Evolutionary conservation across 2,329 filamentous ascomycete genomes (phyloP).

Genomic region (Phialemoniopsis sp.): DNA sequence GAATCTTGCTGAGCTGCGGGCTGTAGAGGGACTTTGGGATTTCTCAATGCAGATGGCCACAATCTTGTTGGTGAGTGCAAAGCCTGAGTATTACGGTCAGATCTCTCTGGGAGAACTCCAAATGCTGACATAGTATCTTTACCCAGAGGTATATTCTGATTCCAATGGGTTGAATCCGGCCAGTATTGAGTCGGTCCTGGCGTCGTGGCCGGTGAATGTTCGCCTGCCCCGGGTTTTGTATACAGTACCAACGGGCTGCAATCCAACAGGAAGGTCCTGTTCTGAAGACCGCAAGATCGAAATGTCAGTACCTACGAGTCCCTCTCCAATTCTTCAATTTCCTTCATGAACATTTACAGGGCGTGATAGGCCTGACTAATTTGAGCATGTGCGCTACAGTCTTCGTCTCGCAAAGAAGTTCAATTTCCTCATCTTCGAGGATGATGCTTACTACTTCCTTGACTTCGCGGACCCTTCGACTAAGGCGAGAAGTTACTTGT

Average conservation of each 20-base stretch:
- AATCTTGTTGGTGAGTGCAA: no score
- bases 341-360: no score
- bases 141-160: not conserved
- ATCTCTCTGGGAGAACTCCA: no score
- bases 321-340: no score
- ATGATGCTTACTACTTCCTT: constrained; percentile 7
- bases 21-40: not conserved
- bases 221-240: not conserved
- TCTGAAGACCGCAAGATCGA: not conserved
- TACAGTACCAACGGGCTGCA: not conserved
- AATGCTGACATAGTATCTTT: no score
- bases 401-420: not conserved
- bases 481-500: constrained; percentile 8
- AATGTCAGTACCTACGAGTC: not conserved
- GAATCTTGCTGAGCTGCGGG: no score
- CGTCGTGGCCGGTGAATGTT: not conserved
- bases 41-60: not conserved
- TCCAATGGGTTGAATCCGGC: not conserved
- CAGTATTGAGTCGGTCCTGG: not conserved
- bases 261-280: not conserved
- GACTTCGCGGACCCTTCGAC: constrained; percentile 6
- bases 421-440: constrained; percentile 2
- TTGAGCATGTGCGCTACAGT: no score
- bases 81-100: no score
- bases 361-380: no score